A percentile compares a stretch with the other conserved stretches of the same genome.
These are phyloP conservation scores for Furcasterigmium sp. DNA, from an alignment of 2,329 filamentous ascomycete genomes.

Conservation along the genomic window DNA sequence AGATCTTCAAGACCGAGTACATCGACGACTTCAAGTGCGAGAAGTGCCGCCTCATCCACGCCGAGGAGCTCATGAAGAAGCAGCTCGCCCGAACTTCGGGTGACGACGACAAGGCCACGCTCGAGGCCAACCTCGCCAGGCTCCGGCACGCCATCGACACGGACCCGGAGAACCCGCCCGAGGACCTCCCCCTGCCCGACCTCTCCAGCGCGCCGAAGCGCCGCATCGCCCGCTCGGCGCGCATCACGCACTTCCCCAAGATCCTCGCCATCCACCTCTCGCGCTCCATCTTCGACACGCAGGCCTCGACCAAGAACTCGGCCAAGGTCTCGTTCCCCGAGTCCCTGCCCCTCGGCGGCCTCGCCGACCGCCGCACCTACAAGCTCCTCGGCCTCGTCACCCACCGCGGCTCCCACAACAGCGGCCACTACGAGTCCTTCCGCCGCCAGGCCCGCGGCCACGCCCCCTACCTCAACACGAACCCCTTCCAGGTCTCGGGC, in stretches of 20 bases:
- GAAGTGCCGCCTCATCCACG: constrained; percentile 81
- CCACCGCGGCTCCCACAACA: constrained; percentile 93
- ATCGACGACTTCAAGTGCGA: constrained; percentile 98
- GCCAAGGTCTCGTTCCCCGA: constrained; percentile 94
- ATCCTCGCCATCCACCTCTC: constrained; percentile 89
- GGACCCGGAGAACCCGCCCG: constrained; percentile 73
- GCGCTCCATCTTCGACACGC: constrained; percentile 81
- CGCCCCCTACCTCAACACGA: constrained; percentile 75
- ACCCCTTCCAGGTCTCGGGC: constrained; percentile 70
- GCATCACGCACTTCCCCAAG: constrained; percentile 82
- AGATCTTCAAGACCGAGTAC: constrained; percentile 88
- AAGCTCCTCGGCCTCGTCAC: constrained; percentile 82
- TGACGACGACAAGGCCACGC: constrained; percentile 49
- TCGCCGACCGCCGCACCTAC: constrained; percentile 75
- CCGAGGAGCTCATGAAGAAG: constrained; percentile 56
- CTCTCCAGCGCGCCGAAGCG: constrained; percentile 70
- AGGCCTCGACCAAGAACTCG: constrained; percentile 83
- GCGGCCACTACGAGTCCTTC: constrained; percentile 96
- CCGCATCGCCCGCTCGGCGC: constrained; percentile 80
- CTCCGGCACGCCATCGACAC: constrained; percentile 67
- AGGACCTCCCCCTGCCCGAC: constrained; percentile 70
- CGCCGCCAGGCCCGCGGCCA: constrained; percentile 70
- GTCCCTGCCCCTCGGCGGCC: constrained; percentile 71
- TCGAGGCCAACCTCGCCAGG: constrained; percentile 38
- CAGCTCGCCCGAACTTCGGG: constrained; percentile 53